These are phyloP conservation scores for Fusarium oligoseptatum DNA, from an alignment of 2,329 filamentous ascomycete species.

Conservation along the genomic window DNA sequence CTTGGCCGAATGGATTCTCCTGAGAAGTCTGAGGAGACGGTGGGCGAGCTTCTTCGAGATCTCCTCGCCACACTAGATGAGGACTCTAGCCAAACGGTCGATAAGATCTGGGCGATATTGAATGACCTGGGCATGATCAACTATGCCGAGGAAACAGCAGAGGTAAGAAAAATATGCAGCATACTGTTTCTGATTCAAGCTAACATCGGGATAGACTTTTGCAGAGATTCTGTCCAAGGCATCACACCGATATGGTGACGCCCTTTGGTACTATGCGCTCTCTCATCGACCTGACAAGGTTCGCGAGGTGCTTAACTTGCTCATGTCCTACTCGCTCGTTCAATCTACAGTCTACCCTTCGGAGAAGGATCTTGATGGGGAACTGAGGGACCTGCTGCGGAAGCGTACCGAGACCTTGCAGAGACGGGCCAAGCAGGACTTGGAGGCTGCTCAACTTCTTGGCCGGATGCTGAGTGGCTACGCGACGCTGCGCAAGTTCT, in stretches of 20 bases:
- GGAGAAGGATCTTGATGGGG: slow-evolving; percentile 77
- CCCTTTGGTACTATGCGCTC: slow-evolving; percentile 90
- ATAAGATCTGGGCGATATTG: slow-evolving; percentile 85
- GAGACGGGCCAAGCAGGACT: slow-evolving; percentile 78
- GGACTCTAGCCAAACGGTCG: slow-evolving; percentile 77
- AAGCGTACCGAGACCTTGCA: slow-evolving; percentile 80
- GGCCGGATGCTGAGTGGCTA: slow-evolving; percentile 92
- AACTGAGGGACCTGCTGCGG: slow-evolving; percentile 77
- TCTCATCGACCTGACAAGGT: slow-evolving; percentile 84
- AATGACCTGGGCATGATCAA: slow-evolving; percentile 82
- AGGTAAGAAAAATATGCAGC: slow-evolving; percentile 67
- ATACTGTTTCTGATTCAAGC: slow-evolving; percentile 7
- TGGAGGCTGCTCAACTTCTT: slow-evolving; percentile 85
- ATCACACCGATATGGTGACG: slow-evolving; percentile 85
- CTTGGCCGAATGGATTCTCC: slow-evolving; percentile 84
- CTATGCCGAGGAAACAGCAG: slow-evolving; percentile 84
- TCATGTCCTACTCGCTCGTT: slow-evolving; percentile 88
- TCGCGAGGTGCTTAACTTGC: slow-evolving; percentile 85
- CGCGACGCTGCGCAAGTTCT: slow-evolving; percentile 90
- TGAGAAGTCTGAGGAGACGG: slow-evolving; percentile 77
- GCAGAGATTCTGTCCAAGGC: slow-evolving; percentile 81
- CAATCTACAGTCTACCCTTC: slow-evolving; percentile 87
- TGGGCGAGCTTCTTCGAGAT: slow-evolving; percentile 78
- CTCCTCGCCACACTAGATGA: slow-evolving; percentile 73
- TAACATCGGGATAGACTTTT: slow-evolving; percentile 73